These are phyloP conservation scores for Vigna hirtella DNA, from an alignment of 306 rosid genomes.

Conservation along the genomic window DNA sequence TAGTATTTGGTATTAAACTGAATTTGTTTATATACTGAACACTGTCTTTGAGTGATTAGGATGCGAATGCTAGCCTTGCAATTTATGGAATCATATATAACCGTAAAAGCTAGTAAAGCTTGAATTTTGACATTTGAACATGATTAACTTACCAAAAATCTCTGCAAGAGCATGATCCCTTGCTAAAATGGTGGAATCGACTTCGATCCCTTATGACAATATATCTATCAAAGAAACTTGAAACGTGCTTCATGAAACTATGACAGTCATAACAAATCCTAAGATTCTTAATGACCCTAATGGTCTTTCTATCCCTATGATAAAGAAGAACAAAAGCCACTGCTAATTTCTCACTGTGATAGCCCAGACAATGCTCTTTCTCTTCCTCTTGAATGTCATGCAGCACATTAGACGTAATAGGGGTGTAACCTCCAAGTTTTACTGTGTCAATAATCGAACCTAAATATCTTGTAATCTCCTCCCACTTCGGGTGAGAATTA, in stretches of 20 bases:
- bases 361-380: constrained; percentile 61
- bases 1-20: too few relatives aligned
- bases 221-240: constrained; percentile 49
- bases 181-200: constrained; percentile 64
- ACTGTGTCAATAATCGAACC: constrained; percentile 47
- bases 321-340: constrained; percentile 64
- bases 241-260: constrained; percentile 68
- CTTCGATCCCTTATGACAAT: constrained; percentile 57
- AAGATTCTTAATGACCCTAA: constrained; percentile 69
- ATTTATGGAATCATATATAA: constrained; percentile 1
- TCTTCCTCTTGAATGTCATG: constrained; percentile 72
- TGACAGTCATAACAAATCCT: constrained; percentile 70
- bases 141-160: constrained; percentile 61
- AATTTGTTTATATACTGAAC: not conserved
- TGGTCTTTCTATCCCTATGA: constrained; percentile 54
- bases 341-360: constrained; percentile 71
- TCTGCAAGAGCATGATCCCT: constrained; percentile 64
- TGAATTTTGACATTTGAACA: constrained; percentile 26
- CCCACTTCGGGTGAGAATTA: constrained; percentile 58
- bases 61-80: not conserved
- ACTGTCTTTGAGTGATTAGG: not conserved
- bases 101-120: not conserved
- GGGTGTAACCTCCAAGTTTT: constrained; percentile 57
- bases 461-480: constrained; percentile 51
- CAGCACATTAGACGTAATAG: constrained; percentile 52